A percentile compares a stretch with the other conserved stretches of the same genome.
phyloP scores from a whole-genome alignment of 768 basidiomycete genomes.

The Chiua virens region DNA sequence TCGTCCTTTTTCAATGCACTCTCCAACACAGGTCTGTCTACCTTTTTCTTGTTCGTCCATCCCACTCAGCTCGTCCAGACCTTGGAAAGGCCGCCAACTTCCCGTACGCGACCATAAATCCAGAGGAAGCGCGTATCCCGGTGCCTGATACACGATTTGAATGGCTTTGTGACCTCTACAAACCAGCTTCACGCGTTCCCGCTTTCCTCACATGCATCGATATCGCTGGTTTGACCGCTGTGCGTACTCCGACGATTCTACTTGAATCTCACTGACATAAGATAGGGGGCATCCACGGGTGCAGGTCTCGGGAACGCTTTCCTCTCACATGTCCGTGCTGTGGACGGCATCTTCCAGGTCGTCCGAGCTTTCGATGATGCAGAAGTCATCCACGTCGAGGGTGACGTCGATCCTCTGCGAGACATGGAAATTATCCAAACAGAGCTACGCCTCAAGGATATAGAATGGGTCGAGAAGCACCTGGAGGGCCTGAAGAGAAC shows the following conservation, averaged over 20 bases:
- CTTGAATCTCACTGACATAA: conserved; percentile 16
- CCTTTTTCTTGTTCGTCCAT: not conserved
- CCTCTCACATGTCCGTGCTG: conserved; percentile 95
- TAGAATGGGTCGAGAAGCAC: conserved; percentile 96
- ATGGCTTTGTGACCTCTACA: conserved; percentile 90
- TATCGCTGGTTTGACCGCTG: conserved; percentile 95
- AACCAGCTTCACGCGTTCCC: conserved; percentile 84
- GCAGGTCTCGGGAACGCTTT: conserved; percentile 98
- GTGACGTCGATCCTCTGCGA: conserved; percentile 91
- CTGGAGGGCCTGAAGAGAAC: conserved; percentile 76
- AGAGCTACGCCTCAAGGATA: conserved; percentile 94
- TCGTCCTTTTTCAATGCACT: conserved; percentile 99
- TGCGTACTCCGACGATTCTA: conserved; percentile 37
- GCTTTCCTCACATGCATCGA: conserved; percentile 98
- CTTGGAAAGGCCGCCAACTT: conserved; percentile 96
- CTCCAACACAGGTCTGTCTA: conserved; percentile 76
- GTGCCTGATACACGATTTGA: conserved; percentile 94
- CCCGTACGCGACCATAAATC: conserved; percentile 92
- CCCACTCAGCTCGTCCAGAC: conserved; percentile 43
- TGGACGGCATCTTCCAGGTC: conserved; percentile 99
- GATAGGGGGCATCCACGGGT: conserved; percentile 91
- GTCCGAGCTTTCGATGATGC: conserved; percentile 98
- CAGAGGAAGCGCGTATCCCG: conserved; percentile 93
- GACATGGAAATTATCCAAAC: conserved; percentile 98
- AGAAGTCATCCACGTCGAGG: conserved; percentile 99